Conservation (phyloP, 2,329 filamentous ascomycete species). For the Zymoseptoria tritici region DNA sequence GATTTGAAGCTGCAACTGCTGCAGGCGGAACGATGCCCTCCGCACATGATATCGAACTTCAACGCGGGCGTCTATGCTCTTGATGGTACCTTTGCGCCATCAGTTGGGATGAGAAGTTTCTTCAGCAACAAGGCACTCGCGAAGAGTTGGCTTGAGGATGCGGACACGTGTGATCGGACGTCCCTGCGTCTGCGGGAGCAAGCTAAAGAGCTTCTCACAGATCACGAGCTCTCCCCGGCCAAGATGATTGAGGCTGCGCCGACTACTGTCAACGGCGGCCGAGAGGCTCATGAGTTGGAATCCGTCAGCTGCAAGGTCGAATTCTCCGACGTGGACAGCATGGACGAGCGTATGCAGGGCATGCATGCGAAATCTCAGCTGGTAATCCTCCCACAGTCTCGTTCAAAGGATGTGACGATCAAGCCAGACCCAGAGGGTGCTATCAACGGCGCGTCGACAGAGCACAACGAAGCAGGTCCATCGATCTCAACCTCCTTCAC, state of each 20-base stretch:
- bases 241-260: constrained; percentile 8
- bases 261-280: background rate
- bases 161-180: constrained; percentile 1
- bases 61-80: background rate
- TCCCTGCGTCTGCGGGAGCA: constrained; percentile 4
- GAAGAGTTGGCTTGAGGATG: constrained; percentile 2
- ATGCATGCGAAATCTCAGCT: background rate
- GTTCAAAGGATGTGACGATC: background rate
- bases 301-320: constrained; percentile 1
- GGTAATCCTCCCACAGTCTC: background rate
- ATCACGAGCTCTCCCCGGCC: no score
- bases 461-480: background rate
- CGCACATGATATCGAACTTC: background rate
- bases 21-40: background rate
- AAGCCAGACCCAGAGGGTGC: background rate
- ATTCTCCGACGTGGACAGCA: background rate
- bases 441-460: background rate
- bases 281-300: background rate
- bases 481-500: background rate
- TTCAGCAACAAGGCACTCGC: constrained; percentile 5
- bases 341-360: background rate
- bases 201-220: background rate
- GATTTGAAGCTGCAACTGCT: background rate
- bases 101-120: background rate
- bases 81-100: background rate